phyloP scores from a whole-genome alignment of 352 stramenopile genomes.

The Phytophthora ramorum region DNA sequence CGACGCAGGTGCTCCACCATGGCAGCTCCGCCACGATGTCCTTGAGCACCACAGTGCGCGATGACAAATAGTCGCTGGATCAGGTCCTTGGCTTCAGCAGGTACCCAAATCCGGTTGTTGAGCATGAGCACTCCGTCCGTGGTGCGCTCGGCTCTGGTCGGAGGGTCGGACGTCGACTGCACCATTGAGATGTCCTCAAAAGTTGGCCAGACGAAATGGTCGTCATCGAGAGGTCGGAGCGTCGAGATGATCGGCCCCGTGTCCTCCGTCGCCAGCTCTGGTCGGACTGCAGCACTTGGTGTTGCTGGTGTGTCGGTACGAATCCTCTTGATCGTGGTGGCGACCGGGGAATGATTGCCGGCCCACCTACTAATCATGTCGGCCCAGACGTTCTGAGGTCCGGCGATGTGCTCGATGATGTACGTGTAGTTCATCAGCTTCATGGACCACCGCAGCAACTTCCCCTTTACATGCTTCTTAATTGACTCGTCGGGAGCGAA shows the following conservation, averaged over 20 bases:
- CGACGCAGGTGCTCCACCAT: slow-evolving; percentile 7
- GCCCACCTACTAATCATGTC: slow-evolving; percentile 23
- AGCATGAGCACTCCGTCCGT: neutral
- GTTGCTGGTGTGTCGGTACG: too few species aligned
- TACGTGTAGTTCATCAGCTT: slow-evolving; percentile 22
- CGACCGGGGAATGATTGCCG: too few species aligned
- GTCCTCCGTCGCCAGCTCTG: neutral
- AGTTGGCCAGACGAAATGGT: too few species aligned
- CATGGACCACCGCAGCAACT: slow-evolving; percentile 9
- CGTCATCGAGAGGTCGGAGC: neutral
- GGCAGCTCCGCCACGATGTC: neutral
- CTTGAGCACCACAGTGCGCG: slow-evolving; percentile 1
- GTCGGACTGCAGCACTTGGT: too few species aligned
- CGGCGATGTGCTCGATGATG: slow-evolving; percentile 2
- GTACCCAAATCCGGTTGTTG: neutral
- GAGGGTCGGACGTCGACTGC: neutral
- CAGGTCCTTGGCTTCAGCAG: neutral
- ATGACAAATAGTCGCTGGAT: slow-evolving; percentile 4
- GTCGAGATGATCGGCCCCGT: too few species aligned
- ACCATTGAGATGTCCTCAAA: neutral
- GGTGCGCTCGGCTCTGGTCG: neutral
- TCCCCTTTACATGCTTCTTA: slow-evolving; percentile 8
- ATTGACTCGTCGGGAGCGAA: slow-evolving; percentile 6
- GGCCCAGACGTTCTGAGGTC: slow-evolving; percentile 22
- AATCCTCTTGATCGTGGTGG: too few species aligned